These are phyloP conservation scores for Sutorius eximius DNA, from an alignment of 1,284 basidiomycete species.

Conservation along the genomic window DNA sequence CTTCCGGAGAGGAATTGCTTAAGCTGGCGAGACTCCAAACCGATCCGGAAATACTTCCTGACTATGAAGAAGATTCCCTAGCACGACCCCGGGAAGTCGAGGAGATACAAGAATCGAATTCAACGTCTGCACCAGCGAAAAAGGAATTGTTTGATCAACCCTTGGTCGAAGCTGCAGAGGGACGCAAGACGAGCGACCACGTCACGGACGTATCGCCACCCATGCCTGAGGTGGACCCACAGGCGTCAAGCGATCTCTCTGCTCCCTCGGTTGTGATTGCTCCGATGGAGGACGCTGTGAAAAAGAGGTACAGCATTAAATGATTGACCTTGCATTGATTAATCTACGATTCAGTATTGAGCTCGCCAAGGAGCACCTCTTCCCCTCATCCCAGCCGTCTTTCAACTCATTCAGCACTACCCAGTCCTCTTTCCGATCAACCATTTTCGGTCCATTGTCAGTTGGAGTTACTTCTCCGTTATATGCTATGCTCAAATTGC, in stretches of 20 bases:
- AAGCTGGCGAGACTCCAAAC: conserved; percentile 44
- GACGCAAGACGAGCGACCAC: not conserved
- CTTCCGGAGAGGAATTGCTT: conserved; percentile 47
- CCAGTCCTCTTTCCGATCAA: conserved; percentile 35
- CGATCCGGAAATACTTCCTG: conserved; percentile 43
- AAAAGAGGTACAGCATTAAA: conserved; percentile 26
- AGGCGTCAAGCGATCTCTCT: not conserved
- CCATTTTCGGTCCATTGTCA: conserved; percentile 60
- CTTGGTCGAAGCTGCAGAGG: conserved; percentile 1
- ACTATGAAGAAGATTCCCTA: conserved; percentile 53
- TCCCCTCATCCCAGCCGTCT: conserved; percentile 38
- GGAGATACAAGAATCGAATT: not conserved
- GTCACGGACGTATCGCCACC: not conserved
- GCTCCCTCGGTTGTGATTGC: not conserved
- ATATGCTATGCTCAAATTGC: conserved; percentile 10
- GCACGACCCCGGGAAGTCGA: conserved; percentile 13
- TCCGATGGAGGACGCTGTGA: conserved; percentile 18
- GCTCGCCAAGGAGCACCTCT: conserved; percentile 45
- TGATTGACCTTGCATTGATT: conserved; percentile 4
- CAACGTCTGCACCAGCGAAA: not conserved
- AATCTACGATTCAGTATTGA: conserved; percentile 34
- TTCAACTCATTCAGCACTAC: conserved; percentile 17
- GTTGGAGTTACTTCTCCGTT: conserved; percentile 23
- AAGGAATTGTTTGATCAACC: conserved; percentile 1
- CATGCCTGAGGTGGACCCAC: conserved; percentile 1